Conservation (phyloP, 2,329 filamentous ascomycete genomes). For the Podosphaera fusca region DNA sequence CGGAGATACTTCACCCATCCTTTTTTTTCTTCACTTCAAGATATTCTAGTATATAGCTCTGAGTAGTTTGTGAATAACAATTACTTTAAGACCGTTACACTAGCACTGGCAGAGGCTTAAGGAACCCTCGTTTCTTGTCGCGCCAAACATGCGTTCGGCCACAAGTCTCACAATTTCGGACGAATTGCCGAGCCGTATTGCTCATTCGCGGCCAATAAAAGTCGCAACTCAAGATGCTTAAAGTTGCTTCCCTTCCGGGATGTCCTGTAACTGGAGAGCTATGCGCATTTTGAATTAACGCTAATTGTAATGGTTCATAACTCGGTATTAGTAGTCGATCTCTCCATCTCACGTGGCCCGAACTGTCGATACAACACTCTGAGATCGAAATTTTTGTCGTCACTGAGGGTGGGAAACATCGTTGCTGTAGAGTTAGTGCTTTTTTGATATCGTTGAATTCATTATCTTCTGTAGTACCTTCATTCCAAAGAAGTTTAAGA, state of each 20-base stretch:
- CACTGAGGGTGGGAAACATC: background rate
- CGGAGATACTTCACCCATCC: too few relatives aligned
- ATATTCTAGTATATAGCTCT: too few relatives aligned
- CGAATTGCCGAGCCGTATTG: too few relatives aligned
- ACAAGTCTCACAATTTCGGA: too few relatives aligned
- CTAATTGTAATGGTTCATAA: background rate
- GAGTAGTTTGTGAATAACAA: too few relatives aligned
- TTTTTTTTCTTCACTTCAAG: too few relatives aligned
- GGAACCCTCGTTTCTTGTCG: too few relatives aligned
- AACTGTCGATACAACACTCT: background rate
- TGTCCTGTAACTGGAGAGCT: background rate
- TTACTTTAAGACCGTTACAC: too few relatives aligned
- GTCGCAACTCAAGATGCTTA: background rate
- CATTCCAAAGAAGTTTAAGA: too few relatives aligned
- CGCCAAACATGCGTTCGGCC: too few relatives aligned
- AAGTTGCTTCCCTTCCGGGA: background rate
- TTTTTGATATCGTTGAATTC: background rate
- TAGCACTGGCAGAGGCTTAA: too few relatives aligned
- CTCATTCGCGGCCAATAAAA: too few relatives aligned
- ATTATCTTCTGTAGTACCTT: background rate
- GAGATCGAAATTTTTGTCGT: background rate
- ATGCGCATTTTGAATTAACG: background rate
- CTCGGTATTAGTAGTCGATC: background rate
- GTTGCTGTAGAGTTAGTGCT: background rate
- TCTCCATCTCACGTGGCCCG: background rate